Evolutionary conservation across 73 alveolate genomes (phyloP), one percentile per base, ranked within the genome.

Genomic region (Uronychia binucleata): DNA sequence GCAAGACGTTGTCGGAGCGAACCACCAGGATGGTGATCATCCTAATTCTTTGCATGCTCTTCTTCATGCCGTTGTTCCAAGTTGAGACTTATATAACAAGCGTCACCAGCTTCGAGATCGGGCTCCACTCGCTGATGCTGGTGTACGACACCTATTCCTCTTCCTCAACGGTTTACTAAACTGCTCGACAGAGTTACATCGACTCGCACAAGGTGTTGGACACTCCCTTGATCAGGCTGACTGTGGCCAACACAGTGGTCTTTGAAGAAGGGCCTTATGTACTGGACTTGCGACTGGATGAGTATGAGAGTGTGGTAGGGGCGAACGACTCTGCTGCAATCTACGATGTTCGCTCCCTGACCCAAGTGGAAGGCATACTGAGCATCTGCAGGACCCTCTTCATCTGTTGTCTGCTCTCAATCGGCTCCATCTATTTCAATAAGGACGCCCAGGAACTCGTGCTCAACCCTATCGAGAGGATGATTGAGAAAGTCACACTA

Each of bases 391-490:
- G 94, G 34, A 92, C 97, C 0, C 58, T 89, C 33, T 89, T 92
- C 81, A 84, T 92, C 59, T 92, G 97, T 75, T 33, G 79, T 19
- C 75, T 89, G 29, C 83, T 92, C 33, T 74, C 97, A 0, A 78
- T 92, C 5, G 92, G 88, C 13, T 35, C 94, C 28, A 74, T 84
- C 30, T 31, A 75, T 82, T 90, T 93, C 83, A 87, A 88, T 31
- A 90, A 81, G 74, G 97, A 93, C 81, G 94, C 95, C n/a, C 77
- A 80, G 28, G 75, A 25, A 19, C 77, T 93, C 30, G 97, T 93
- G 14, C 88, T 93, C 28, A 77, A 85, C 35, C 97, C 97, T 5
- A 86, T 93, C 26, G 97, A 93, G 81, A 77, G 95, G 58, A 93
- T 93, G 97, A 75, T 93, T n/a, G 95, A 86, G 34, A 89, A 85